These are phyloP conservation scores for Penicillium sp. DNA, from an alignment of 2,329 filamentous ascomycete species.

Conservation along the genomic window DNA sequence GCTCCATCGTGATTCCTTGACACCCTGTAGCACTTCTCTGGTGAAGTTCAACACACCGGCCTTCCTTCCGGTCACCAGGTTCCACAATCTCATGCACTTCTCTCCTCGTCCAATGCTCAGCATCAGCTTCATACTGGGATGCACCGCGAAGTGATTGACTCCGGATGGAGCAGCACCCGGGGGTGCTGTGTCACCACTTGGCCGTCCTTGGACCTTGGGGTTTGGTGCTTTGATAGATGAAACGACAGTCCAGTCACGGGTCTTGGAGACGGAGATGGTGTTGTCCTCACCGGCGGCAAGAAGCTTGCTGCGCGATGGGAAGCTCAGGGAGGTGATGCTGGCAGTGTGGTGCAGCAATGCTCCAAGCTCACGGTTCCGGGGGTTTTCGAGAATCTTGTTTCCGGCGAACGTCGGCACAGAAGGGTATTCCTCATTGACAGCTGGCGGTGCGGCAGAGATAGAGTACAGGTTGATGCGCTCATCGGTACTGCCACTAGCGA, in stretches of 20 bases:
- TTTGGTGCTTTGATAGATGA: conserved; percentile 87
- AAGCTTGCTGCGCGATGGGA: conserved; percentile 84
- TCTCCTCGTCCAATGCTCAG: conserved; percentile 89
- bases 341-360: conserved; percentile 83
- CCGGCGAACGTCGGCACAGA: conserved; percentile 68
- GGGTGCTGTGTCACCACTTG: conserved; percentile 85
- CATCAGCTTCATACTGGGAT: conserved; percentile 96
- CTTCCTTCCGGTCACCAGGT: conserved; percentile 93
- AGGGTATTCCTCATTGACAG: conserved; percentile 55
- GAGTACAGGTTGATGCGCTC: conserved; percentile 95
- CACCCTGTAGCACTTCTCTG: conserved; percentile 68
- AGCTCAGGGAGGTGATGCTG: conserved; percentile 75
- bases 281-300: conserved; percentile 89
- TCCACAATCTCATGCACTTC: conserved; percentile 91
- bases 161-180: conserved; percentile 80
- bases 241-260: conserved; percentile 84
- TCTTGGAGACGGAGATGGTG: conserved; percentile 82
- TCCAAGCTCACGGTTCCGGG: conserved; percentile 84
- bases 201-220: conserved; percentile 75
- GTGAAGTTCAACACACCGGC: conserved; percentile 88
- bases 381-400: conserved; percentile 77
- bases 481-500: conserved; percentile 90
- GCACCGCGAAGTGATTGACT: conserved; percentile 91
- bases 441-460: conserved; percentile 70
- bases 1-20: conserved; percentile 74